Evolutionary conservation across 768 basidiomycete species (phyloP).

Genomic region (Amanita jacksonii): DNA sequence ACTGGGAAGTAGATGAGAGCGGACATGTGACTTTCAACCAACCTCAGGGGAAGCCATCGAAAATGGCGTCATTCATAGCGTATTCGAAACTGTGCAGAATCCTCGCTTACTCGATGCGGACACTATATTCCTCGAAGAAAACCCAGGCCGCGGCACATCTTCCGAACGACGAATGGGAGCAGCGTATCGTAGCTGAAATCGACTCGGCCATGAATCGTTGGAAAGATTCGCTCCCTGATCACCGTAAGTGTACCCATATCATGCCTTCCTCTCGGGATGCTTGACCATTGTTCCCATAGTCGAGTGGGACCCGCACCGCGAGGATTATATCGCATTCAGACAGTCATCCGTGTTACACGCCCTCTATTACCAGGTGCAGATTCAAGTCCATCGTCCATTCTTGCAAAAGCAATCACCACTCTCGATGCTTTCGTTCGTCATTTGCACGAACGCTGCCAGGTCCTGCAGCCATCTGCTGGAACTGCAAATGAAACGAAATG

Average conservation of each 20-base stretch:
- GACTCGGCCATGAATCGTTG: constrained; percentile 56
- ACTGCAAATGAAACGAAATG: constrained; percentile 29
- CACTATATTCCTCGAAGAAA: constrained; percentile 39
- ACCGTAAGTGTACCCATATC: constrained; percentile 36
- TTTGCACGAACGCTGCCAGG: constrained; percentile 65
- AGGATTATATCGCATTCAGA: constrained; percentile 28
- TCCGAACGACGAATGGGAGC: constrained; percentile 48
- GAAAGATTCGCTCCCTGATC: constrained; percentile 49
- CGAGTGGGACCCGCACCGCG: constrained; percentile 28
- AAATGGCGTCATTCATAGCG: constrained; percentile 41
- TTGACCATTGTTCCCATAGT: constrained; percentile 19
- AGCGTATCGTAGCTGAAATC: constrained; percentile 46
- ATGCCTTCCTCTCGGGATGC: too few relatives aligned
- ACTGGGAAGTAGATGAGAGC: constrained; percentile 36
- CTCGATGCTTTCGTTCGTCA: constrained; percentile 50
- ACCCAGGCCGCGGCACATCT: constrained; percentile 29
- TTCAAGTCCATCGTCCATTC: constrained; percentile 65
- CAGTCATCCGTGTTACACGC: constrained; percentile 43
- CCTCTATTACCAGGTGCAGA: constrained; percentile 43
- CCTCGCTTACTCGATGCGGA: constrained; percentile 49
- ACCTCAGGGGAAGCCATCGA: constrained; percentile 48
- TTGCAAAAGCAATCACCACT: constrained; percentile 33
- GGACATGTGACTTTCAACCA: constrained; percentile 44
- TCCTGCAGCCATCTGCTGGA: constrained; percentile 64
- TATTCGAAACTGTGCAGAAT: constrained; percentile 54